Percentiles rank a stretch among this genome's conserved stretches.
Evolutionary conservation across 495 filamentous ascomycete species (phyloP).

Genomic region (Aspergillus conjunctus): DNA sequence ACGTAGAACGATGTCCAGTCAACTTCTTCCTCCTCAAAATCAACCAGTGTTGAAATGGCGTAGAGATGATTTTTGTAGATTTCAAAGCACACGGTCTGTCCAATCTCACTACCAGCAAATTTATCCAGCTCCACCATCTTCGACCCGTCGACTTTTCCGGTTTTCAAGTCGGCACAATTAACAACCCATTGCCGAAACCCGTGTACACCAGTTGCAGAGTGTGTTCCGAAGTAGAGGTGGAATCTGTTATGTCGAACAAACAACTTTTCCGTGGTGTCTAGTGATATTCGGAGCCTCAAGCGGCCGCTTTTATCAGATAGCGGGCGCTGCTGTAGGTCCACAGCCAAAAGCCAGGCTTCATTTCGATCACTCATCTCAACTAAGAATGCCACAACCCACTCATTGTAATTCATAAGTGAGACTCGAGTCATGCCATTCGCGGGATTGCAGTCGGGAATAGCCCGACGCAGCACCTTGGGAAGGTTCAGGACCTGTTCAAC

Average conservation of each 20-base stretch:
- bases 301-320: constrained; percentile 29
- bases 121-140: constrained; percentile 50
- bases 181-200: constrained; percentile 65
- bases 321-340: constrained; percentile 47
- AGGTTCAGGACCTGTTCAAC: constrained; percentile 63
- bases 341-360: constrained; percentile 58
- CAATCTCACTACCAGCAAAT: constrained; percentile 65
- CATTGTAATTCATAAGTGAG: constrained; percentile 61
- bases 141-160: constrained; percentile 30
- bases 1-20: constrained; percentile 74
- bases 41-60: constrained; percentile 66
- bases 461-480: constrained; percentile 44
- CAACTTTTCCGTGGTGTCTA: constrained; percentile 55
- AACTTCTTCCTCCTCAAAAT: constrained; percentile 63
- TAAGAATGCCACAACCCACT: constrained; percentile 61
- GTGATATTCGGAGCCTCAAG: constrained; percentile 40
- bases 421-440: constrained; percentile 49
- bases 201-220: constrained; percentile 51
- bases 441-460: constrained; percentile 27
- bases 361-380: constrained; percentile 36
- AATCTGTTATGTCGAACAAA: constrained; percentile 68
- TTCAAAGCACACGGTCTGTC: constrained; percentile 70
- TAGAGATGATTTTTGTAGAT: constrained; percentile 71
- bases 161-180: constrained; percentile 53
- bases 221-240: constrained; percentile 70